Percentiles rank a stretch among this genome's conserved stretches.
These are phyloP conservation scores for Trichoderma atrobrunneum DNA, from an alignment of 2,329 filamentous ascomycete genomes.

Conservation along the genomic window DNA sequence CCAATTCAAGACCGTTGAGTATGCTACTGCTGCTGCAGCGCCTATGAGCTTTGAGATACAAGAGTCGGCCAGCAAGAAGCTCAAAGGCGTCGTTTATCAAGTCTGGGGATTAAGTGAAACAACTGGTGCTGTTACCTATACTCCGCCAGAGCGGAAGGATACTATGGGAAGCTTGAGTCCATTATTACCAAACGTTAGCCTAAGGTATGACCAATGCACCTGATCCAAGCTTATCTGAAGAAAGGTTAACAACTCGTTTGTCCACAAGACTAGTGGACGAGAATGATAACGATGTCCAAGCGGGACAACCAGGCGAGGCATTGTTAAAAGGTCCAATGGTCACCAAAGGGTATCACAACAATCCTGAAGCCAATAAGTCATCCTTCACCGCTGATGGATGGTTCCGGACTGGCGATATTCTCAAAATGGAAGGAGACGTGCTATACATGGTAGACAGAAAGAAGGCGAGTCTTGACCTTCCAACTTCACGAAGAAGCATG, in stretches of 20 bases:
- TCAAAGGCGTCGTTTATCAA: slow-evolving; percentile 48
- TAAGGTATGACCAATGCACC: slow-evolving; percentile 26
- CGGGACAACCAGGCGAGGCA: slow-evolving; percentile 54
- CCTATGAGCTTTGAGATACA: slow-evolving; percentile 56
- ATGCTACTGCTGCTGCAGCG: slow-evolving; percentile 53
- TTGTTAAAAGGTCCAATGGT: slow-evolving; percentile 70
- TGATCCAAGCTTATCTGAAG: not conserved
- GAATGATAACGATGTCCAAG: slow-evolving; percentile 37
- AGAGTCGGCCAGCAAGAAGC: slow-evolving; percentile 46
- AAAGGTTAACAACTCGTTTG: not conserved
- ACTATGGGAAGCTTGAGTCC: slow-evolving; percentile 45
- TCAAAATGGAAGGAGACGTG: slow-evolving; percentile 65
- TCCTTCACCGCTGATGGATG: slow-evolving; percentile 56
- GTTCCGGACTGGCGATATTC: slow-evolving; percentile 79
- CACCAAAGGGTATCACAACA: slow-evolving; percentile 69
- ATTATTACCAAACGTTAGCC: slow-evolving; percentile 29
- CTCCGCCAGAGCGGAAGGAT: slow-evolving; percentile 40
- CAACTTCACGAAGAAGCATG: not conserved
- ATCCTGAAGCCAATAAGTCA: slow-evolving; percentile 61
- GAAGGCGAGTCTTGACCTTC: slow-evolving; percentile 45
- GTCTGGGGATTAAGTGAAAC: slow-evolving; percentile 61
- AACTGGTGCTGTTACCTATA: slow-evolving; percentile 45
- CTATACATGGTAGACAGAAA: slow-evolving; percentile 80
- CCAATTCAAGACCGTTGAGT: slow-evolving; percentile 50
- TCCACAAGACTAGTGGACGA: slow-evolving; percentile 39